Conservation (phyloP, 2,329 filamentous ascomycete species). For the Alternaria arborescens region DNA sequence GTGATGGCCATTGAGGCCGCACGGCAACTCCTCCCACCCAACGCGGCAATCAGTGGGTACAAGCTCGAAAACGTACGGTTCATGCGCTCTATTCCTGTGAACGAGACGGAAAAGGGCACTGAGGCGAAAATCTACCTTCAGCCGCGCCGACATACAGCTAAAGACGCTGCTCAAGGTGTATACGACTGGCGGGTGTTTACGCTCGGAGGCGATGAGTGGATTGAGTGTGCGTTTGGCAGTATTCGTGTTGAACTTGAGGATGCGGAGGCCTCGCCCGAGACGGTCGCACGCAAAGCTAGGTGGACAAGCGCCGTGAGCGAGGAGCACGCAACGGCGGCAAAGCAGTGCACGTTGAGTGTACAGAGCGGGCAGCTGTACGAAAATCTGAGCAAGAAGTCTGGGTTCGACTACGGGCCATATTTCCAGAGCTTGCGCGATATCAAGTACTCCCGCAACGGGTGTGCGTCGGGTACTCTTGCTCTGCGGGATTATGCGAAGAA, state of each 20-base stretch:
- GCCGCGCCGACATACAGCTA: conserved; percentile 15
- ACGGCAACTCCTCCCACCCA: conserved; percentile 18
- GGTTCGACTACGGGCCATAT: conserved; percentile 19
- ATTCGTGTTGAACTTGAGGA: conserved; percentile 18
- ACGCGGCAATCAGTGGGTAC: conserved; percentile 13
- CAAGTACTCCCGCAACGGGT: conserved; percentile 12
- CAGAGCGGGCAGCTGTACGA: conserved; percentile 19
- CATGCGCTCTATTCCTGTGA: conserved; percentile 18
- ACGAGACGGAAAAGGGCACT: conserved; percentile 13
- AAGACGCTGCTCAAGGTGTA: conserved; percentile 14
- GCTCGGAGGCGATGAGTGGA: conserved; percentile 11
- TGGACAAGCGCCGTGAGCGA: conserved; percentile 7
- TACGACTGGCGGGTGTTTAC: conserved; percentile 17
- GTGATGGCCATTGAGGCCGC: conserved; percentile 47
- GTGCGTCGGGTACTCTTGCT: conserved; percentile 11
- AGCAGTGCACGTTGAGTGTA: conserved; percentile 13
- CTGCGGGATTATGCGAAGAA: conserved; percentile 8
- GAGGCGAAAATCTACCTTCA: conserved; percentile 15
- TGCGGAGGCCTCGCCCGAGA: conserved; percentile 1
- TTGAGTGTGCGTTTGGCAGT: conserved; percentile 15
- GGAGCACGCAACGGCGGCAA: conserved; percentile 4
- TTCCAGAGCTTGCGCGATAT: conserved; percentile 21
- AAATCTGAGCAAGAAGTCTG: conserved; percentile 6
- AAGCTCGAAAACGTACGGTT: conserved; percentile 16
- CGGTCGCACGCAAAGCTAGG: conserved; percentile 6